Percentiles rank a stretch among this genome's conserved stretches.
Evolutionary conservation across 352 stramenopile species (phyloP).

Genomic region (Globisporangium apiculatum): DNA sequence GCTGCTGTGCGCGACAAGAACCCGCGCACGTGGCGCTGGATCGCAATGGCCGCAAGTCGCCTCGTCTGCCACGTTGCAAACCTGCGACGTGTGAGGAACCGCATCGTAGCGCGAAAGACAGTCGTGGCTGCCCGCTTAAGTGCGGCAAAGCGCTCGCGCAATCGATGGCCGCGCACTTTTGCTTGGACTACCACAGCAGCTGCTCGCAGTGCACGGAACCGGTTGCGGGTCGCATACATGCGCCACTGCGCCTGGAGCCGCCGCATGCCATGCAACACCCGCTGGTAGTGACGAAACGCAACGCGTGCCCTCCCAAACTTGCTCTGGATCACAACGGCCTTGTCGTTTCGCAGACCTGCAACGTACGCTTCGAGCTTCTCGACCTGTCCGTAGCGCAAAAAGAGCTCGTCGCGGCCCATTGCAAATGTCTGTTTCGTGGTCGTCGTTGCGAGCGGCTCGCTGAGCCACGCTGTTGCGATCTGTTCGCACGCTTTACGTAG

Average conservation of each 20-base stretch:
- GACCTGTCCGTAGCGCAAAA: conserved; percentile 70
- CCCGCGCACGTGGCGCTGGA: conserved; percentile 41
- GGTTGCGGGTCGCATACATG: conserved; percentile 21
- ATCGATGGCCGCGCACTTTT: conserved; percentile 21
- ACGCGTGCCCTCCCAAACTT: conserved; percentile 39
- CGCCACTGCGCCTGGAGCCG: conserved; percentile 48
- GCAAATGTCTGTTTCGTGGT: conserved; percentile 43
- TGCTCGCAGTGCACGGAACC: conserved; percentile 7
- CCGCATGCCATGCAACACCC: conserved; percentile 25
- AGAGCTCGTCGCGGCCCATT: conserved; percentile 67
- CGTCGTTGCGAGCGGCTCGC: conserved; percentile 1
- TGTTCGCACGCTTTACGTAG: conserved; percentile 31
- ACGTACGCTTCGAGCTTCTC: conserved; percentile 59
- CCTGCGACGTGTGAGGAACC: conserved; percentile 38
- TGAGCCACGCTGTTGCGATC: conserved; percentile 49
- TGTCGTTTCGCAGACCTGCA: conserved; percentile 29
- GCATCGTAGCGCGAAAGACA: conserved; percentile 26
- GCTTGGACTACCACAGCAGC: conserved; percentile 27
- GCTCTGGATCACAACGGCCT: conserved; percentile 41
- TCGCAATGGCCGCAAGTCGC: conserved; percentile 24
- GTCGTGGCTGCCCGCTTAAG: conserved; percentile 25
- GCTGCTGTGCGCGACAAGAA: conserved; percentile 57
- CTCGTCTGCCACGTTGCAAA: conserved; percentile 29
- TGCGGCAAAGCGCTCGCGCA: conserved; percentile 19
- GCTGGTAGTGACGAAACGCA: conserved; percentile 30